Evolutionary conservation across 371 early-diverging fungal species (phyloP).

Genomic region (Saksenaea vasiformis): DNA sequence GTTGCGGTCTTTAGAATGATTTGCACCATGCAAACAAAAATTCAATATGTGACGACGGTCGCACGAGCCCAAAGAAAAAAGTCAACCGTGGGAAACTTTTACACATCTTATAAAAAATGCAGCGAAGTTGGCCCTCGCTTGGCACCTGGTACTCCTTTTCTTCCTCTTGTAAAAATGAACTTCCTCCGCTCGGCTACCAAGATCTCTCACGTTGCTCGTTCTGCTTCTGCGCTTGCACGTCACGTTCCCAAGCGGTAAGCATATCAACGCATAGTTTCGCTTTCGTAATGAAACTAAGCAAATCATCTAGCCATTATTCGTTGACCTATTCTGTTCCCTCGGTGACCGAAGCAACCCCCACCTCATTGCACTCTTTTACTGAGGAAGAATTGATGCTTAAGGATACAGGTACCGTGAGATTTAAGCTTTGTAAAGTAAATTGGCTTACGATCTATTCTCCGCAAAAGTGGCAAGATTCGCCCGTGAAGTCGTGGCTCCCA

Average conservation of each 20-base stretch:
- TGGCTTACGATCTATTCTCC: background rate
- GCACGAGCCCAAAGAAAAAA: too few relatives aligned
- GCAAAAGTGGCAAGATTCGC: constrained; percentile 84
- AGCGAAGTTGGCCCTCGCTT: background rate
- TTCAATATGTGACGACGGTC: too few relatives aligned
- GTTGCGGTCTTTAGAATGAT: too few relatives aligned
- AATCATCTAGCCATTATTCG: constrained; percentile 12
- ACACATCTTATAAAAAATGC: background rate
- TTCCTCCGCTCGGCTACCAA: constrained; percentile 12
- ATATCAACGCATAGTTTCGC: background rate
- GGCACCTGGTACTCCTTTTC: background rate
- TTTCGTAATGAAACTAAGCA: background rate
- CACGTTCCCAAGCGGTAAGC: constrained; percentile 13
- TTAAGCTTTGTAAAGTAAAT: background rate
- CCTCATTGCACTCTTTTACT: constrained; percentile 75
- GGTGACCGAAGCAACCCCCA: constrained; percentile 25
- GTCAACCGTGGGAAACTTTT: constrained; percentile 23
- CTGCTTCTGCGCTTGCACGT: constrained; percentile 12
- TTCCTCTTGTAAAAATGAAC: constrained; percentile 1
- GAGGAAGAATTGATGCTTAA: constrained; percentile 83
- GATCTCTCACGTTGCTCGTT: constrained; percentile 13
- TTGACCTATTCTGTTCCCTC: constrained; percentile 19
- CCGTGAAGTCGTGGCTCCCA: constrained; percentile 79
- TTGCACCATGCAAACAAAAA: too few relatives aligned
- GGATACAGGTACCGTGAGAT: constrained; percentile 61